Conservation (phyloP, 2,329 filamentous ascomycete genomes). For the Achaetomium macrosporum region DNA sequence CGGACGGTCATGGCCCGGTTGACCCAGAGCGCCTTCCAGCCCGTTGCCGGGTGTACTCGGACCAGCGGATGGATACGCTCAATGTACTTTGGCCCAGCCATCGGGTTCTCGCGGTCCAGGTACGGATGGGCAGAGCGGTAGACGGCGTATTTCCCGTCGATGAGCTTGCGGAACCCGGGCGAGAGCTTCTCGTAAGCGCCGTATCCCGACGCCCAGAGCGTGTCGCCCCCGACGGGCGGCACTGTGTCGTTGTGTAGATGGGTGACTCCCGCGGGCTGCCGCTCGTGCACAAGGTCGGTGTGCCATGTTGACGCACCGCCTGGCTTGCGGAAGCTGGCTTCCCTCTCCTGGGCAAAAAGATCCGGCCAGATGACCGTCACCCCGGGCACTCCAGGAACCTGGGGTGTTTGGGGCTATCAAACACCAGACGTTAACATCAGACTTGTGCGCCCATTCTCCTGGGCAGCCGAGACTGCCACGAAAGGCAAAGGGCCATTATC, state of each 20-base stretch:
- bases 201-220: constrained; percentile 7
- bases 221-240: constrained; percentile 2
- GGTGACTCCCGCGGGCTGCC: constrained; percentile 3
- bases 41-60: constrained; percentile 1
- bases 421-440: not conserved
- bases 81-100: not conserved
- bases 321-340: constrained; percentile 4
- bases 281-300: constrained; percentile 5
- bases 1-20: constrained; percentile 4
- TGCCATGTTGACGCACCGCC: constrained; percentile 4
- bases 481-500: not conserved
- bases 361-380: constrained; percentile 7
- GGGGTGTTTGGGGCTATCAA: constrained; percentile 1
- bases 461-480: too few relatives aligned
- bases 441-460: not conserved
- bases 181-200: constrained; percentile 6
- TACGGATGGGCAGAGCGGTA: constrained; percentile 6
- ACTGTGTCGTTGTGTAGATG: constrained; percentile 7
- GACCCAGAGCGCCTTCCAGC: constrained; percentile 7
- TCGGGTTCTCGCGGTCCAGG: constrained; percentile 4
- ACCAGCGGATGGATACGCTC: constrained; percentile 2
- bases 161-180: constrained; percentile 4
- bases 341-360: not conserved
- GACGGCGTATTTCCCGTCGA: constrained; percentile 5
- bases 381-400: not conserved